Evolutionary conservation across 768 basidiomycete genomes (phyloP).

Genomic region (Gyrodon lividus): DNA sequence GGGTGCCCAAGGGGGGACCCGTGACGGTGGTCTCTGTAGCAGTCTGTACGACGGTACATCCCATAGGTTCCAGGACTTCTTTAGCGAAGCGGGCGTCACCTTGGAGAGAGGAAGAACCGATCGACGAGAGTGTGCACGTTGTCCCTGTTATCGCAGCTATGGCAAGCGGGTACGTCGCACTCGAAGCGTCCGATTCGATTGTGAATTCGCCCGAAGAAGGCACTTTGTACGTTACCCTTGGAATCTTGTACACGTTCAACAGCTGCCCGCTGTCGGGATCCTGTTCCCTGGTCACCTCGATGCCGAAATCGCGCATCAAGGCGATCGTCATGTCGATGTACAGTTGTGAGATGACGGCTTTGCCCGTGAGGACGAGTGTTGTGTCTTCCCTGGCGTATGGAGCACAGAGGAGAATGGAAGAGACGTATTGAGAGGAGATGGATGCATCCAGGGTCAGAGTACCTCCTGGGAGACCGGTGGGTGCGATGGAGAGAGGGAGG

Average conservation of each 20-base stretch:
- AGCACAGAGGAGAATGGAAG: constrained; percentile 93
- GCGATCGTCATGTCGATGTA: constrained; percentile 99
- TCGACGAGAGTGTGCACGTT: constrained; percentile 88
- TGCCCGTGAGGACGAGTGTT: constrained; percentile 87
- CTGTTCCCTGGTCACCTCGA: constrained; percentile 64
- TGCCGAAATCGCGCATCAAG: constrained; percentile 94
- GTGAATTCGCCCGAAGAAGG: constrained; percentile 64
- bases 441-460: constrained; percentile 86
- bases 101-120: constrained; percentile 87
- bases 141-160: constrained; percentile 98
- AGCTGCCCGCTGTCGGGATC: constrained; percentile 59
- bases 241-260: constrained; percentile 86
- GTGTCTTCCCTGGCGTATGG: constrained; percentile 87
- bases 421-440: constrained; percentile 98
- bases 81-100: constrained; percentile 97
- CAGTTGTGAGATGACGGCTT: constrained; percentile 95
- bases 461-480: constrained; percentile 80
- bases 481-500: constrained; percentile 83
- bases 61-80: constrained; percentile 92
- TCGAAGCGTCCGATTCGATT: constrained; percentile 94
- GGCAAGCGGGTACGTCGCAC: constrained; percentile 95
- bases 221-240: constrained; percentile 73
- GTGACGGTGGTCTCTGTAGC: constrained; percentile 86
- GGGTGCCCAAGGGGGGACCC: constrained; percentile 83
- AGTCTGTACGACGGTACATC: constrained; percentile 88